Base-by-base conservation (phyloP, 768 basidiomycete species). In the Melanogaster broomeanus region DNA sequence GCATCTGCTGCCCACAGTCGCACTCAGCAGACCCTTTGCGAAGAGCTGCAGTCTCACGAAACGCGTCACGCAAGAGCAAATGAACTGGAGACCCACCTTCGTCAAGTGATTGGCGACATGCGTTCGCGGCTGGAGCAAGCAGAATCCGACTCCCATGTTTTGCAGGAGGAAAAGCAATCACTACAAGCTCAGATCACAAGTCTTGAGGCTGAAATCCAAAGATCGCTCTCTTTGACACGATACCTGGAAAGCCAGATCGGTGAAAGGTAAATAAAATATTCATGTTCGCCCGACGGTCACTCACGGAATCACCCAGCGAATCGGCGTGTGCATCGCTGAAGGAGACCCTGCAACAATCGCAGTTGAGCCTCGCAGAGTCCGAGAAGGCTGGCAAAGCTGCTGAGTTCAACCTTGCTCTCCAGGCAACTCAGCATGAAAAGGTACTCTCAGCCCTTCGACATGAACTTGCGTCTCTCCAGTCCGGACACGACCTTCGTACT, bases 131-230 rank as follows among this genome's bases (percentile, higher is more conserved):
- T 87, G 18, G 68, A 77, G 37, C 66, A 77, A 43, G 61, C 73
- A 24, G 68, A 74, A 41, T 50, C 50, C 1, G 70, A 74, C 13
- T 53, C 76, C 22, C 66, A 72, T 30, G 40, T 61, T 4, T 48
- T 76, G 18, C 77, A 79, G 53, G 73, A 77, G 40, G 85, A 88
- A 68, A 83, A 77, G 55, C 67, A 64, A 1, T 45, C 63, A 10
- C 66, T 86, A 15, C 82, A 88, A 52, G 73, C 76, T 42, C 74
- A 84, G 57, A 75, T 77, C 41, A 88, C 85, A 0, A 68, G 71
- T 13, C 69, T 88, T 24, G 80, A 81, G 53, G 84, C 87, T 3
- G 85, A 90, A 60, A 65, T 81, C 12, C 86, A 90, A 65, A 80
- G 83, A 33, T 76, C 74, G 9, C 71, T 79, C 41, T 88, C 88